Conservation (phyloP, 2,329 filamentous ascomycete species). For the Sarocladium kiliense region DNA sequence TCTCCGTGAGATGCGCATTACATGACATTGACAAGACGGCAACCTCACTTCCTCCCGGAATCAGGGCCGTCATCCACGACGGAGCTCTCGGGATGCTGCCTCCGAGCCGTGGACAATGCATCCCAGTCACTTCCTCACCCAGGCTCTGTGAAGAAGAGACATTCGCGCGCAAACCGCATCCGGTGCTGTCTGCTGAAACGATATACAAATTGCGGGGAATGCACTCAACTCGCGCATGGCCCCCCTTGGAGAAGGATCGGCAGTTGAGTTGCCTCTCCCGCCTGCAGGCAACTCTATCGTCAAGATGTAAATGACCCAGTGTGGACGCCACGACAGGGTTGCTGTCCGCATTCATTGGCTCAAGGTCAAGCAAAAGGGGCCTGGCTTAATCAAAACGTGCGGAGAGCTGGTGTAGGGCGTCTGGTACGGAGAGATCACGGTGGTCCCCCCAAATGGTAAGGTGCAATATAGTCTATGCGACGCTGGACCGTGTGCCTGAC, state of each 20-base stretch:
- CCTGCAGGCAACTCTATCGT: conserved; percentile 7
- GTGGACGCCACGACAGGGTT: neutral
- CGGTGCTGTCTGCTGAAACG: neutral
- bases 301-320: neutral
- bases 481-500: neutral
- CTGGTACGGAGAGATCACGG: conserved; percentile 7
- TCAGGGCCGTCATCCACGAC: conserved; percentile 8
- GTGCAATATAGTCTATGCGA: conserved; percentile 7
- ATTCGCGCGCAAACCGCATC: neutral
- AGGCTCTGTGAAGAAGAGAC: too few species aligned
- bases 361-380: neutral
- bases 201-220: neutral
- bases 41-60: neutral
- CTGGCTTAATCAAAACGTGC: neutral
- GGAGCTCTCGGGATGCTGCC: neutral
- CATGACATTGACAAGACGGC: neutral
- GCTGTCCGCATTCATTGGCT: neutral
- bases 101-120: conserved; percentile 6
- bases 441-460: neutral
- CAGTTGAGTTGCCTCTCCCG: conserved; percentile 5
- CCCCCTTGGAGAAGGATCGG: neutral
- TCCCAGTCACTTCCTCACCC: neutral
- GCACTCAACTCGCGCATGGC: neutral
- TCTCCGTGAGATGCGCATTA: neutral
- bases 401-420: neutral